phyloP scores from a whole-genome alignment of 768 basidiomycete genomes.

The Tricholomella constricta region DNA sequence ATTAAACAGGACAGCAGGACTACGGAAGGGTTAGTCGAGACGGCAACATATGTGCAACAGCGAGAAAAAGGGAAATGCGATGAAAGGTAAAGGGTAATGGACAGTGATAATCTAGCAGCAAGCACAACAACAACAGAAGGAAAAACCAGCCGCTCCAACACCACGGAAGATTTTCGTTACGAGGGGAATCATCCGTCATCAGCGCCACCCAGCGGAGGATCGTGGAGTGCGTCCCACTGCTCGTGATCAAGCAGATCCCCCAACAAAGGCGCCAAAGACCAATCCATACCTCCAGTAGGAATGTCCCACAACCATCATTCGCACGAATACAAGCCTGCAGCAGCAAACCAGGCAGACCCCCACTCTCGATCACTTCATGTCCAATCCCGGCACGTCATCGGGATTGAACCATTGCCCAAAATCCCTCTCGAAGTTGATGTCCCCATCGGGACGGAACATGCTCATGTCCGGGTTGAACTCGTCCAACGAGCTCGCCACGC shows the following conservation, averaged over 20 bases:
- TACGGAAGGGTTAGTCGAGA: background rate
- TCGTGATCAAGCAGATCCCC: background rate
- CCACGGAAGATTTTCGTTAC: background rate
- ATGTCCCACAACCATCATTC: background rate
- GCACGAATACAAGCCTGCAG: background rate
- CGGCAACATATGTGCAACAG: background rate
- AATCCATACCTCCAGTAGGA: background rate
- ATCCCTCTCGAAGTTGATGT: constrained; percentile 70
- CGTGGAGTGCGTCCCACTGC: background rate
- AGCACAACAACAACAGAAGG: constrained; percentile 1
- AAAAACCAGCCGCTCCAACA: background rate
- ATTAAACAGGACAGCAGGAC: constrained; percentile 6
- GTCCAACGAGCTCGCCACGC: constrained; percentile 40
- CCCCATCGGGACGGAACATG: constrained; percentile 46
- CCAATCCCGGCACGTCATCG: constrained; percentile 39
- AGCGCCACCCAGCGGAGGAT: background rate
- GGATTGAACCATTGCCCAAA: constrained; percentile 79
- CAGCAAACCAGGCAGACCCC: too few species aligned
- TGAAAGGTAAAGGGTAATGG: background rate
- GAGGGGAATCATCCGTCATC: background rate
- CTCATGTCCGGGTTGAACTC: constrained; percentile 41
- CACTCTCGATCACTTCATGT: constrained; percentile 17
- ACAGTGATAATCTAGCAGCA: constrained; percentile 11
- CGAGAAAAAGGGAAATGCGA: constrained; percentile 2
- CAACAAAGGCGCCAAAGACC: background rate